A percentile compares a stretch with the other conserved stretches of the same genome.
These are phyloP conservation scores for Kalmanozyma brasiliensis DNA, from an alignment of 1,284 basidiomycete species.

Conservation along the genomic window DNA sequence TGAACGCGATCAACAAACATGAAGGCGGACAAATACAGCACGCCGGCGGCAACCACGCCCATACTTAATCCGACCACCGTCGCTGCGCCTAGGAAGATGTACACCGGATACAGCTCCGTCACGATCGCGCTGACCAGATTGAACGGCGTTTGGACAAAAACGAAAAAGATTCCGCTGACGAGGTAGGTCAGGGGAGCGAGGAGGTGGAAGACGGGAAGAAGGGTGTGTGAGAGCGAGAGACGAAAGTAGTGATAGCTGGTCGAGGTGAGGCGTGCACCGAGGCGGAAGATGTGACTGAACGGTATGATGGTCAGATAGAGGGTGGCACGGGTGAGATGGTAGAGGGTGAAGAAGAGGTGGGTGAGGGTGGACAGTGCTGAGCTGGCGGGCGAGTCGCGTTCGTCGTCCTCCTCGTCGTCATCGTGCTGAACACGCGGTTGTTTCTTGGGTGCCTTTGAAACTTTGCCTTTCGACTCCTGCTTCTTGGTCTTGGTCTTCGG, in stretches of 20 bases:
- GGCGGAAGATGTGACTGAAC: not conserved
- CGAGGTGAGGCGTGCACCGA: not conserved
- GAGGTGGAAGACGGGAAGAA: constrained; percentile 19
- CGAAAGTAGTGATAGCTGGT: constrained; percentile 12
- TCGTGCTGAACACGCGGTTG: not conserved
- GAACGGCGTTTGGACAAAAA: constrained; percentile 25
- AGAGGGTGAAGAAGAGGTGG: constrained; percentile 1
- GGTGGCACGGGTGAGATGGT: not conserved
- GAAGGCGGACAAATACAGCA: constrained; percentile 34
- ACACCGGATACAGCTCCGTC: constrained; percentile 46
- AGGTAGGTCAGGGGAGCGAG: constrained; percentile 41
- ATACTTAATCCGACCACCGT: constrained; percentile 29
- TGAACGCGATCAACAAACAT: constrained; percentile 34
- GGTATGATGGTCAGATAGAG: not conserved
- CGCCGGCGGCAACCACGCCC: constrained; percentile 16
- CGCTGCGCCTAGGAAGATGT: constrained; percentile 48
- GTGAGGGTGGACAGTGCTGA: constrained; percentile 2
- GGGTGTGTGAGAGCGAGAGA: constrained; percentile 12
- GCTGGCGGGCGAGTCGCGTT: not conserved
- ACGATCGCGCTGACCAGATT: not conserved
- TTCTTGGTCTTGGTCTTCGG: not conserved
- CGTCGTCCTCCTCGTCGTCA: constrained; percentile 10
- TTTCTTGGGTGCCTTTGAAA: not conserved
- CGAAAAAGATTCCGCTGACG: constrained; percentile 21
- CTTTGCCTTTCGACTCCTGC: constrained; percentile 1